Evolutionary conservation across 805 yeast species (phyloP).

Genomic region (Lipomyces spencermartinsiae): DNA sequence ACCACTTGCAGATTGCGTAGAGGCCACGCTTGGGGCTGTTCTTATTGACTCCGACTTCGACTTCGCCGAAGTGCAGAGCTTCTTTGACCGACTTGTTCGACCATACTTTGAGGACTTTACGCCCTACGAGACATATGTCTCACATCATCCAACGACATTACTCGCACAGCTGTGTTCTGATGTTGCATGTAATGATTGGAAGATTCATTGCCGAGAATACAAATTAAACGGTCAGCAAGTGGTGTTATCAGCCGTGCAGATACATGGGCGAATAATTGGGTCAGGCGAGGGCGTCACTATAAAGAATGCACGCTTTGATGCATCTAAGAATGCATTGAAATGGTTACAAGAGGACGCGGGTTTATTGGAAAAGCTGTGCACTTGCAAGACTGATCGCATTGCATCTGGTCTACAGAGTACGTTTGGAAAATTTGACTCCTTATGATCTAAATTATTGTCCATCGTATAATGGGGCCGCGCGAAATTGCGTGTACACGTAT

Average conservation of each 20-base stretch:
- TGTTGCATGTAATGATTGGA: conserved; percentile 11
- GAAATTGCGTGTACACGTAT: too few relatives aligned
- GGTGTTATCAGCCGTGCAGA: conserved; percentile 13
- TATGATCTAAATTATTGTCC: neutral
- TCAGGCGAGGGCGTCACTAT: conserved; percentile 8
- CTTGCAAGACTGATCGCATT: conserved; percentile 6
- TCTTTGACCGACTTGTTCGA: conserved; percentile 6
- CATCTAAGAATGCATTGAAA: conserved; percentile 3
- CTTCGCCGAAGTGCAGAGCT: conserved; percentile 6
- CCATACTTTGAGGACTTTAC: conserved; percentile 11
- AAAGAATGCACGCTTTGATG: conserved; percentile 8
- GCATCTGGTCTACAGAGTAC: neutral
- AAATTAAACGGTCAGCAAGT: neutral
- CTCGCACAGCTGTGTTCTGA: conserved; percentile 1
- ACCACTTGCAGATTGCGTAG: conserved; percentile 19
- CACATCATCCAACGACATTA: conserved; percentile 5
- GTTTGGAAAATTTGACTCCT: neutral
- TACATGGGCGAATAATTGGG: conserved; percentile 10
- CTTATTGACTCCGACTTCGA: conserved; percentile 20
- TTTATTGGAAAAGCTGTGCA: conserved; percentile 7
- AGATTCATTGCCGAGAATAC: conserved; percentile 10
- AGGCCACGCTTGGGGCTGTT: conserved; percentile 18
- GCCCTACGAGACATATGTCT: conserved; percentile 3
- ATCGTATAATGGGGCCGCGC: neutral
- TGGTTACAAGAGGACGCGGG: neutral